Evolutionary conservation across 805 yeast species (phyloP), one percentile per base, ranked within the genome.

Genomic region (Hemisphaericaspora nanyangensis): DNA sequence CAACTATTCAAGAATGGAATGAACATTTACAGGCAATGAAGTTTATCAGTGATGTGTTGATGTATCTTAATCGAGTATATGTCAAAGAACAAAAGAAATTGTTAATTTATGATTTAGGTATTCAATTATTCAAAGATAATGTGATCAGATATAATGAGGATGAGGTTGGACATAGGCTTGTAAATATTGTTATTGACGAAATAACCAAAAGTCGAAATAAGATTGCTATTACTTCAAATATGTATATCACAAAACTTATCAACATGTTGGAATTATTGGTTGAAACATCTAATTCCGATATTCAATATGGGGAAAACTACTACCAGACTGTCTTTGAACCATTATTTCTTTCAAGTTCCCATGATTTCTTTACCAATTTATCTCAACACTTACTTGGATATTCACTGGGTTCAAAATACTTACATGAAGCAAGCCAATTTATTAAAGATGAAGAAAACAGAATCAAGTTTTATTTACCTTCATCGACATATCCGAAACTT

Each of bases 11-110:
- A 3, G 76, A 73, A 39, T 89, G 96, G 95, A 71, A 76, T 27
- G 86, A 80, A 34, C 91, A 85, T 55, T 58, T 80, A 28, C 70
- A 80, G 29, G 72, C 83, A 35, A 84, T 86, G 82, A 72, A 85
- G 46, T 78, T 86, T 73, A 76, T 87, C 31, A 76, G 90, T 50
- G 95, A 90, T 57, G 85, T 89, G 3, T 64, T 87, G 55, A 82
- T 89, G 85, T 89, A 89, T 53, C 60, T 90, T 54, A 95, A 89
- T 54, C 73, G 95, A 31, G 95, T 86, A 0, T 88, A 85, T 49
- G 85, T 89, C 19, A 80, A 78, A 47, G 90, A 83, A 46, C 67
- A 70, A 39, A 80, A 77, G 49, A 63, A 78, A 36, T 78, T 84
- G 4, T 63, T 80, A 41, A 70, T 83, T 2, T 82, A 81, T 52